A percentile compares a stretch with the other conserved stretches of the same genome.
phyloP scores from a whole-genome alignment of 331 rosid species.

The Quercus lobata region DNA sequence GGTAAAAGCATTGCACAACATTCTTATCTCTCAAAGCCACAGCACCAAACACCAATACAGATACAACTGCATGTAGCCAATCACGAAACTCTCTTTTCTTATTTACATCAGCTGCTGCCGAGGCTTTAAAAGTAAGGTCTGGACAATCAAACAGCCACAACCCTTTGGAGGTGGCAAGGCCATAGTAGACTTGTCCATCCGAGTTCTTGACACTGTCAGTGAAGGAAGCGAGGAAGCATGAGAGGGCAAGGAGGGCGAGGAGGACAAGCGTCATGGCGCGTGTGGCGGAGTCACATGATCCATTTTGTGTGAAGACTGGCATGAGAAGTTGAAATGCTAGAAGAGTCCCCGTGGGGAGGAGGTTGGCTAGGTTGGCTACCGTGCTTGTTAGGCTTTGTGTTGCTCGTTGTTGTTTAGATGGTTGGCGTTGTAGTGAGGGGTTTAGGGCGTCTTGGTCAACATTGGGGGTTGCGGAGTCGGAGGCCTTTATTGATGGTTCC shows the following conservation, averaged over 20 bases:
- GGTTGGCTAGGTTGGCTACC: conserved; percentile 62
- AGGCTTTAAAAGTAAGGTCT: conserved; percentile 9
- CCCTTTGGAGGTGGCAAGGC: conserved; percentile 55
- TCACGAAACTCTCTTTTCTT: conserved; percentile 36
- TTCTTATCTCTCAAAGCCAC: conserved; percentile 65
- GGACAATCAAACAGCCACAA: conserved; percentile 52
- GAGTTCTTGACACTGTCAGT: conserved; percentile 52
- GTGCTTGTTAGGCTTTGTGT: conserved; percentile 45
- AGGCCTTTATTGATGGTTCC: conserved; percentile 20
- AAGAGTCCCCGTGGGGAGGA: conserved; percentile 74
- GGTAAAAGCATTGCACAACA: conserved; percentile 48
- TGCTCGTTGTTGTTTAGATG: conserved; percentile 26
- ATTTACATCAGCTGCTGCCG: conserved; percentile 35
- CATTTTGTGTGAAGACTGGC: conserved; percentile 67
- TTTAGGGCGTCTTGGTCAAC: neutral
- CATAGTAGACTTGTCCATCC: conserved; percentile 52
- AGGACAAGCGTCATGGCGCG: conserved; percentile 31
- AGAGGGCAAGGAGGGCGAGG: conserved; percentile 37
- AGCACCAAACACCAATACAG: conserved; percentile 47
- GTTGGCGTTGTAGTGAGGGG: neutral
- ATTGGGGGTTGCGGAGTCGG: neutral
- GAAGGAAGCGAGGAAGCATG: conserved; percentile 54
- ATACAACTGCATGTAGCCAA: conserved; percentile 43
- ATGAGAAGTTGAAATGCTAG: conserved; percentile 59
- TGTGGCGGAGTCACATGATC: conserved; percentile 50